Evolutionary conservation across 805 yeast genomes (phyloP), one percentile per base, ranked within the genome.

Genomic region (Metschnikowia continentalis): DNA sequence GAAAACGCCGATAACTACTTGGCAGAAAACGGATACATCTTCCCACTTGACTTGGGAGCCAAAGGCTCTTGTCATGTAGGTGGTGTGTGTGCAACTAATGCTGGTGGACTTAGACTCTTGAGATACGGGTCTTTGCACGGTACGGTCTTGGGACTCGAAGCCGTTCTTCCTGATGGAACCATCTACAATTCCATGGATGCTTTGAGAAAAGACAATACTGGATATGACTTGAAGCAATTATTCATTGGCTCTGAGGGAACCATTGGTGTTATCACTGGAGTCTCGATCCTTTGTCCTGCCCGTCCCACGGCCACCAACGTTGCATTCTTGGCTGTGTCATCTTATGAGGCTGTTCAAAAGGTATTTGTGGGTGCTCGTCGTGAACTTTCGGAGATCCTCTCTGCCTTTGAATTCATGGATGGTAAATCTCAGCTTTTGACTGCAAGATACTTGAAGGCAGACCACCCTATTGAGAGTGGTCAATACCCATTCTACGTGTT

Each of bases 41-140:
- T 90, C 77, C 98, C 98, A 26, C 75, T 91, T 47, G 98, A 91
- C 66, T 73, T 91, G 54, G 98, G 98, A 51, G 97, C 98, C 36
- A 91, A 91, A 71, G 98, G 98, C 13, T 89, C 97, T 1, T 92
- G 97, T 66, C 96, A 89, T 60, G 84, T 92, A 54, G 97, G 97
- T 59, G 98, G 97, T 57, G 88, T 84, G 48, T 92, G 90, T 41
- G 96, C 97, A 17, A 90, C 97, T 17, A 92, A 92, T 66, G 98
- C 98, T 5, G 98, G 98, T 63, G 98, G 98, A 1, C 77, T 91
- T 60, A 76, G 98, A 63, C 75, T 91, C 46, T 71, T 91, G 54
- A 79, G 96, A 59, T 91, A 90, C 65, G 97, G 97, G 2, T 88
- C 96, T 5, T 78, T 91, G 57, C 98, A 92, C 64, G 98, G 98